Base-by-base conservation (phyloP, 2,329 filamentous ascomycete genomes). In the Pseudocercospora fijiensis region DNA sequence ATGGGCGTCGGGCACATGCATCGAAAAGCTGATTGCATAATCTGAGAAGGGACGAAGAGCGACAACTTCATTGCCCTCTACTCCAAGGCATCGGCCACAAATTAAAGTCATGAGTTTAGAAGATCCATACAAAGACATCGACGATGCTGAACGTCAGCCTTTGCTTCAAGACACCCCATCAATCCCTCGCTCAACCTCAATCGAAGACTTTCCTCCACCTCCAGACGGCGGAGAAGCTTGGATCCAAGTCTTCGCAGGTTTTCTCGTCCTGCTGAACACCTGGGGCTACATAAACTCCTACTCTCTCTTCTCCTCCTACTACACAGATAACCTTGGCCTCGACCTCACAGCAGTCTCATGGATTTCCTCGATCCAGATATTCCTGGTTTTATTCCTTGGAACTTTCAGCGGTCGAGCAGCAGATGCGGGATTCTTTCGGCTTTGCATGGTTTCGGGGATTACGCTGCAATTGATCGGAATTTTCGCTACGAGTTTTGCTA, bases 311-410 rank as follows among this genome's bases (percentile, higher is more conserved):
- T 77, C 81, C 65, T 72, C 76, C 2, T 80, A 80, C 65, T 81
- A 61, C 43, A 52, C 27, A 79, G 57, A 65, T 33, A 10, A 13
- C 67, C 3, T 66, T 58, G 0, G 71, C 73, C 75, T 60, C 2
- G 27, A 70, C 0, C 66, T 70, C 6, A 80, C 80, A 1, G 75
- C 75, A 1, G 81, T 83, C 45, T 79, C 80, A 2, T 83, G 81
- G 80, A 79, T 83, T 26, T 81, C 81, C 7, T 78, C 78, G 0
- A 69, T 80, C 0, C 80, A 82, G 67, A 76, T 76, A 1, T 81
- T 76, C 59, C 65, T 82, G 7, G 62, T 82, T 1, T 76, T 81
- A 37, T 62, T 77, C 7, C 27, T 80, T 10, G 78, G 78, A 1
- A 71, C 77, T 13, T 70, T 82, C 26, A 74, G 74, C 7, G 72